These are phyloP conservation scores for Rhododendron simsii DNA, from an alignment of 148 eudicot species.

Conservation along the genomic window DNA sequence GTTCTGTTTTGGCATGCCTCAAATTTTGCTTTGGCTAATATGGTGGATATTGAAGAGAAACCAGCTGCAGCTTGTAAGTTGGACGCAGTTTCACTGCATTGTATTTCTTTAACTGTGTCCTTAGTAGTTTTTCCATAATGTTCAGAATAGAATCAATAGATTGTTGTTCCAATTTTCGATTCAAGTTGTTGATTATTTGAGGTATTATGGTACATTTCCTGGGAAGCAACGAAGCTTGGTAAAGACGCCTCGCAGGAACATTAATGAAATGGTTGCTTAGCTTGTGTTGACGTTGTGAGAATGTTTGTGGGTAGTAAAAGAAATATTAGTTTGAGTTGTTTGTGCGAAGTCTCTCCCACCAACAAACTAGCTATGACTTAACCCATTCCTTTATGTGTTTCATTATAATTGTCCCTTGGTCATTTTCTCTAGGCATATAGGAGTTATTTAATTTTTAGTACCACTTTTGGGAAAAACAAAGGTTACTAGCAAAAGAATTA, in stretches of 20 bases:
- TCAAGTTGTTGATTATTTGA: background rate
- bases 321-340: background rate
- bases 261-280: background rate
- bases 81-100: background rate
- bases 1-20: slow-evolving; percentile 23
- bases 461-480: background rate
- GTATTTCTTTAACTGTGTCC: background rate
- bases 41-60: slow-evolving; percentile 61
- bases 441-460: background rate
- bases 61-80: slow-evolving; percentile 92
- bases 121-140: background rate
- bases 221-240: background rate
- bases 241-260: background rate
- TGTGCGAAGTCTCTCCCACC: background rate
- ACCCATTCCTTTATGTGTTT: background rate
- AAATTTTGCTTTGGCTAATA: slow-evolving; percentile 30
- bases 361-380: background rate
- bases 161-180: background rate
- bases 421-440: background rate
- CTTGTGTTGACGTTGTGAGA: background rate
- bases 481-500: background rate
- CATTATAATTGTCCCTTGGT: background rate
- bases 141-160: background rate
- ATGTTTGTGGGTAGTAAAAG: background rate
- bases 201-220: background rate